Evolutionary conservation across 164 flowering plant genomes (phyloP).

Genomic region (Dillenia suffruticosa): DNA sequence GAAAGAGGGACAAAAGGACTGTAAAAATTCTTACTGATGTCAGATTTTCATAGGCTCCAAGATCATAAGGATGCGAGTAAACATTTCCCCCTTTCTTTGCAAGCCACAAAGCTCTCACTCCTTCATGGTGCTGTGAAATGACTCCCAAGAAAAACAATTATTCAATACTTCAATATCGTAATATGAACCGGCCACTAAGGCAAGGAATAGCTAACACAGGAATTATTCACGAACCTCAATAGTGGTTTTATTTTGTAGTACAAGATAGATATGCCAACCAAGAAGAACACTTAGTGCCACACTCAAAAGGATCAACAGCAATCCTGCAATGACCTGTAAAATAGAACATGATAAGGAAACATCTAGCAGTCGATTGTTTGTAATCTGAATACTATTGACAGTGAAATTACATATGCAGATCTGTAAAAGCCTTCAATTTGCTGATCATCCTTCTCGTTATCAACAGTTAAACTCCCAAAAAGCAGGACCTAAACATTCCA

Average conservation of each 20-base stretch:
- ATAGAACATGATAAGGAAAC: not conserved
- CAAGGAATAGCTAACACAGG: not conserved
- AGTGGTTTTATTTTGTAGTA: conserved; percentile 80
- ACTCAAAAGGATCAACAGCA: conserved; percentile 57
- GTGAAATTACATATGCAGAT: conserved; percentile 51
- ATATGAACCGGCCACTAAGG: conserved; percentile 1
- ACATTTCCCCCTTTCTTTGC: conserved; percentile 85
- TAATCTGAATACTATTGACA: not conserved
- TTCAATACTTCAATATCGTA: not conserved
- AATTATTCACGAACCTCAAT: conserved; percentile 63
- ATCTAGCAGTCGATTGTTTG: not conserved
- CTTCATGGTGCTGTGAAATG: conserved; percentile 80
- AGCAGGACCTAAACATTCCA: conserved; percentile 54
- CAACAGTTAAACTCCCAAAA: conserved; percentile 51
- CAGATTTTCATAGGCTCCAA: conserved; percentile 78
- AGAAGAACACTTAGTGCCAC: conserved; percentile 64
- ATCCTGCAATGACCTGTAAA: conserved; percentile 66
- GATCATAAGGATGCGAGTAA: conserved; percentile 76
- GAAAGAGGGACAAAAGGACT: too few species aligned
- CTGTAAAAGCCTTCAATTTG: conserved; percentile 45
- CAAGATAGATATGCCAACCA: conserved; percentile 85
- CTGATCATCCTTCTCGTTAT: conserved; percentile 38
- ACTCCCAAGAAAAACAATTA: not conserved
- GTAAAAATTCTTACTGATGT: conserved; percentile 43
- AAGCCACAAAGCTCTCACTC: conserved; percentile 96